Percentiles rank a stretch among this genome's conserved stretches.
Evolutionary conservation across 495 filamentous ascomycete genomes (phyloP).

Genomic region (Lasiosphaeris hirsuta): DNA sequence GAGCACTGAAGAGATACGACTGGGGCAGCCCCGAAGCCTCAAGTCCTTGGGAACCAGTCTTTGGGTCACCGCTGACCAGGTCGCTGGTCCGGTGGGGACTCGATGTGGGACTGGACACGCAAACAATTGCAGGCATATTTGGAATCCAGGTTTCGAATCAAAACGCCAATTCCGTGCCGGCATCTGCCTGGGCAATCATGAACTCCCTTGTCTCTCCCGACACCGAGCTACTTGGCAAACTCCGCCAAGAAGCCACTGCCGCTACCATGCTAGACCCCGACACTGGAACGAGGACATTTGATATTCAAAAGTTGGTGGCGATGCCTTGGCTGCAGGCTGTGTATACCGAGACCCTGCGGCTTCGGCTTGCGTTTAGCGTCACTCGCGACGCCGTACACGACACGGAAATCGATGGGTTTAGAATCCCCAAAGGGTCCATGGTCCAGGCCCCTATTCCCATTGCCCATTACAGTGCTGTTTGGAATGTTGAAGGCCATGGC

Average conservation of each 20-base stretch:
- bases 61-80: slow-evolving; percentile 2
- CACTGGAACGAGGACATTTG: background rate
- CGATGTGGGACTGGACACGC: background rate
- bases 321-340: slow-evolving; percentile 6
- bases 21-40: background rate
- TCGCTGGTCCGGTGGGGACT: slow-evolving; percentile 1
- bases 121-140: slow-evolving; percentile 1
- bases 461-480: background rate
- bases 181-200: slow-evolving; percentile 2
- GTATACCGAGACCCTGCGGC: slow-evolving; percentile 1
- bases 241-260: slow-evolving; percentile 1
- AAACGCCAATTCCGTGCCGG: slow-evolving; percentile 7
- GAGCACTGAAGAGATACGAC: background rate
- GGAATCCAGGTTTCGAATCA: slow-evolving; percentile 1
- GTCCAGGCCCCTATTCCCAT: slow-evolving; percentile 6
- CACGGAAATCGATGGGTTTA: background rate
- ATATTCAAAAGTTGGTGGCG: background rate
- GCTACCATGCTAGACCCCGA: background rate
- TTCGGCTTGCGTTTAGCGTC: background rate
- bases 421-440: background rate
- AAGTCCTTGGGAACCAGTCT: slow-evolving; percentile 1
- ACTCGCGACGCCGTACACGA: slow-evolving; percentile 2
- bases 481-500: background rate
- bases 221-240: background rate
- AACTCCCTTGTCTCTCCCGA: background rate